phyloP scores from a whole-genome alignment of 2,329 filamentous ascomycete genomes.

The Lasiodiplodia citricola region DNA sequence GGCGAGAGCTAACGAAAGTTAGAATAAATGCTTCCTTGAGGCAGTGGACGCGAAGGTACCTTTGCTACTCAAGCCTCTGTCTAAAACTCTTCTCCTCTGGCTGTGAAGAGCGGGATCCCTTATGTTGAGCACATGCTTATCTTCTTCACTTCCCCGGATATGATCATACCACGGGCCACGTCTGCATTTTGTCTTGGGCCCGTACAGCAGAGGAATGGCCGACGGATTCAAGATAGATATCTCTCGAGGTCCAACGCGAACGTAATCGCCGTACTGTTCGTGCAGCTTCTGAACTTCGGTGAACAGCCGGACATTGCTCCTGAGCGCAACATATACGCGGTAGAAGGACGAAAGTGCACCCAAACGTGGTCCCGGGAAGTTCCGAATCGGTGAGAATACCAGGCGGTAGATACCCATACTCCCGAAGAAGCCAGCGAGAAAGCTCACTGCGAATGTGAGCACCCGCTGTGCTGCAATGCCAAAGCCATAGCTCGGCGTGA shows the following conservation, averaged over 20 bases:
- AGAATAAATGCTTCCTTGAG: not conserved
- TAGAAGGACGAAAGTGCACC: slow-evolving; percentile 21
- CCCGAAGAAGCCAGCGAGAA: slow-evolving; percentile 27
- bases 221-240: slow-evolving; percentile 35
- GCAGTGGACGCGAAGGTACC: not conserved
- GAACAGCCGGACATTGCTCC: not conserved
- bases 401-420: slow-evolving; percentile 49
- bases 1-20: not conserved
- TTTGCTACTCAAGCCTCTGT: slow-evolving; percentile 39
- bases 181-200: slow-evolving; percentile 44
- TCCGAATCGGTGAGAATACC: slow-evolving; percentile 47
- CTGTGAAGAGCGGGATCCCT: slow-evolving; percentile 34
- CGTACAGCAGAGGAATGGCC: slow-evolving; percentile 30
- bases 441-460: not conserved
- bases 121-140: slow-evolving; percentile 30
- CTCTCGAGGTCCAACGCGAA: slow-evolving; percentile 32
- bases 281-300: slow-evolving; percentile 21
- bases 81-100: slow-evolving; percentile 39
- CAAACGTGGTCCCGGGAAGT: slow-evolving; percentile 27
- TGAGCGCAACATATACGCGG: not conserved
- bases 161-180: slow-evolving; percentile 39
- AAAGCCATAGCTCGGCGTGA: not conserved
- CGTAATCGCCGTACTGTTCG: slow-evolving; percentile 25
- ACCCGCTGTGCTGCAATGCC: not conserved
- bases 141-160: slow-evolving; percentile 31